Base-by-base conservation (phyloP, 1,284 basidiomycete genomes). In the Cutaneotrichosporon dermatis region DNA sequence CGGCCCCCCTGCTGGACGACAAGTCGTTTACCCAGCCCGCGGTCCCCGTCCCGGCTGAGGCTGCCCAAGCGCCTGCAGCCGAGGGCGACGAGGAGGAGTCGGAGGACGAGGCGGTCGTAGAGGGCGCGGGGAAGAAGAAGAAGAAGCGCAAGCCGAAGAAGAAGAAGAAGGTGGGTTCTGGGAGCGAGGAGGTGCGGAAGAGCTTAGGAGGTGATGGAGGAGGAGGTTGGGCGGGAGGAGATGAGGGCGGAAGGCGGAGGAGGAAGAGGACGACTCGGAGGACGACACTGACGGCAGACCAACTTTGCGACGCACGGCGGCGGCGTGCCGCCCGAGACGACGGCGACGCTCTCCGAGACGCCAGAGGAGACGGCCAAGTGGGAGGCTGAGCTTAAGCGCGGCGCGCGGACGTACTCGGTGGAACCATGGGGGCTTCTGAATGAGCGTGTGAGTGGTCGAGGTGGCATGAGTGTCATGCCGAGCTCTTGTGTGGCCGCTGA, bases 401-500 rank as follows among this genome's bases (percentile, higher is more conserved):
- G 61, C 2, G 46, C 57, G 8, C 52, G 50, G 49, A 69, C 65
- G 9, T 54, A 54, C 33, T 9, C 37, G n/a, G 50, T 69, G 6
- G 58, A 65, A n/a, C 50, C 57, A 6, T 69, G 65, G 60, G 61
- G 58, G 13, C 42, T 74, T 6, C 53, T 72, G 4, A 57, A 64
- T 6, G 65, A 69, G 33, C 58, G 60, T 11, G 72, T 70, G 43
- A 61, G 68, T n/a, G n/a, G n/a, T n/a, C n/a, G n/a, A n/a, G n/a
- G n/a, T n/a, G n/a, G n/a, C n/a, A n/a, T n/a, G n/a, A n/a, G n/a
- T n/a, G n/a, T n/a, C n/a, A n/a, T n/a, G n/a, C n/a, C n/a, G n/a
- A n/a, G n/a, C n/a, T n/a, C n/a, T n/a, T n/a, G n/a, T n/a, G n/a
- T n/a, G n/a, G n/a, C n/a, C 57, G 45, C 37, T 55, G 59, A 55